A percentile compares a stretch with the other conserved stretches of the same genome.
phyloP scores from a whole-genome alignment of 2,329 filamentous ascomycete genomes.

The Teratosphaeria nubilosa region DNA sequence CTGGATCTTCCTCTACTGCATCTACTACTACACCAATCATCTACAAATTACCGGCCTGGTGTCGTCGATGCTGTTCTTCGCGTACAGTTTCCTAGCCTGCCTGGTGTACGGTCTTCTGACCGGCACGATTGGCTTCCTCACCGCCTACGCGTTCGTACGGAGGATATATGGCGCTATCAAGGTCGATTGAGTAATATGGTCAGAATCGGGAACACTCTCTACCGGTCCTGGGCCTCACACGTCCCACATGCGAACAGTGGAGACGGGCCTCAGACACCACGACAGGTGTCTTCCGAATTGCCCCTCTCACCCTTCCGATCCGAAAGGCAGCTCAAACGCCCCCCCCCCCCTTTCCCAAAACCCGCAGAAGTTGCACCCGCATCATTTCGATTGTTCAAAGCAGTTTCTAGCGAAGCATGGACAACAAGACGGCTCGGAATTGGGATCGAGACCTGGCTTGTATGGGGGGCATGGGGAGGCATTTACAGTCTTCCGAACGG shows the following conservation, averaged over 20 bases:
- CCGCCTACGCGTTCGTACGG: slow-evolving; percentile 73
- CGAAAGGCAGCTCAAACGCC: too few species aligned
- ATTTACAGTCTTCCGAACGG: not conserved
- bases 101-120: slow-evolving; percentile 70
- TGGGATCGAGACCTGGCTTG: not conserved
- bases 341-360: too few species aligned
- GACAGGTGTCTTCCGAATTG: too few species aligned
- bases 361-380: too few species aligned
- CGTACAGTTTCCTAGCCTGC: slow-evolving; percentile 73
- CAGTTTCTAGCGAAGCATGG: not conserved
- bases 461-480: not conserved
- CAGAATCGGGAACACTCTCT: not conserved
- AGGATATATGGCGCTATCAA: slow-evolving; percentile 56
- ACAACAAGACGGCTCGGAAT: not conserved
- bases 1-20: slow-evolving; percentile 75
- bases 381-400: not conserved
- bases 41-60: slow-evolving; percentile 73
- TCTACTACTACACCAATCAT: slow-evolving; percentile 75
- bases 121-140: slow-evolving; percentile 75
- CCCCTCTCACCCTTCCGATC: too few species aligned
- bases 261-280: not conserved
- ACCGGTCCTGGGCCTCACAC: too few species aligned
- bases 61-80: slow-evolving; percentile 73
- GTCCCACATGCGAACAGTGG: too few species aligned
- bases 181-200: slow-evolving; percentile 18